Evolutionary conservation across 2,329 filamentous ascomycete genomes (phyloP).

Genomic region (Sarocladium oryzae): DNA sequence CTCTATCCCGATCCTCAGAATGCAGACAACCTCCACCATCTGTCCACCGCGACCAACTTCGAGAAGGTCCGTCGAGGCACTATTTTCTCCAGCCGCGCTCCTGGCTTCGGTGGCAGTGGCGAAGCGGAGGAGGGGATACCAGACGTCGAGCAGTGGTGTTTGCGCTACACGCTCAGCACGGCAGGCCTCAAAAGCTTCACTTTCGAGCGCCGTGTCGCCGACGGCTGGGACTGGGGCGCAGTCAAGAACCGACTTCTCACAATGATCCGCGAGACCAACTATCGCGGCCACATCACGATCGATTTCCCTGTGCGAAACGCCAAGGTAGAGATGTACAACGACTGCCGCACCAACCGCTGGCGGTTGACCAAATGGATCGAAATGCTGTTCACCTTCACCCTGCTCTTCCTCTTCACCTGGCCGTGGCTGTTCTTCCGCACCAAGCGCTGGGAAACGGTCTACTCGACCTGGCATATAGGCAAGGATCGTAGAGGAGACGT

Average conservation of each 20-base stretch:
- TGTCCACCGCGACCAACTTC: conserved; percentile 49
- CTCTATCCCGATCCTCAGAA: conserved; percentile 38
- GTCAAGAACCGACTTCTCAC: conserved; percentile 45
- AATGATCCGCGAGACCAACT: conserved; percentile 59
- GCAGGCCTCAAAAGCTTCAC: conserved; percentile 51
- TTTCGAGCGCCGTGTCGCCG: conserved; percentile 41
- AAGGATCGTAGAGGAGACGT: conserved; percentile 23
- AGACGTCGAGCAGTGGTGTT: conserved; percentile 55
- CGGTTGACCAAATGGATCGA: conserved; percentile 57
- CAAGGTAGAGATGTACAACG: conserved; percentile 57
- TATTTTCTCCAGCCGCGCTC: conserved; percentile 45
- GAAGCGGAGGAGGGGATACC: conserved; percentile 24
- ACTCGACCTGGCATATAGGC: conserved; percentile 47
- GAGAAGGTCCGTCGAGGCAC: conserved; percentile 62
- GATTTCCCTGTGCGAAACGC: conserved; percentile 52
- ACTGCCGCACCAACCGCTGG: conserved; percentile 56
- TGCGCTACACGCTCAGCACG: conserved; percentile 55
- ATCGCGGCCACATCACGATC: conserved; percentile 55
- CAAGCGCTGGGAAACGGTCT: conserved; percentile 58
- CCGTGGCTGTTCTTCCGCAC: conserved; percentile 63
- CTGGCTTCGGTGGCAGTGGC: conserved; percentile 30
- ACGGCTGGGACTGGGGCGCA: conserved; percentile 52
- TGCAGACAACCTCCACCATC: conserved; percentile 15
- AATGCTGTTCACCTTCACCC: conserved; percentile 58
- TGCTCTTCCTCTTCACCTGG: conserved; percentile 66